A percentile compares a stretch with the other conserved stretches of the same genome.
Conservation (phyloP, 1,139 yeast species). For the Scheffersomyces cryptocercus region DNA sequence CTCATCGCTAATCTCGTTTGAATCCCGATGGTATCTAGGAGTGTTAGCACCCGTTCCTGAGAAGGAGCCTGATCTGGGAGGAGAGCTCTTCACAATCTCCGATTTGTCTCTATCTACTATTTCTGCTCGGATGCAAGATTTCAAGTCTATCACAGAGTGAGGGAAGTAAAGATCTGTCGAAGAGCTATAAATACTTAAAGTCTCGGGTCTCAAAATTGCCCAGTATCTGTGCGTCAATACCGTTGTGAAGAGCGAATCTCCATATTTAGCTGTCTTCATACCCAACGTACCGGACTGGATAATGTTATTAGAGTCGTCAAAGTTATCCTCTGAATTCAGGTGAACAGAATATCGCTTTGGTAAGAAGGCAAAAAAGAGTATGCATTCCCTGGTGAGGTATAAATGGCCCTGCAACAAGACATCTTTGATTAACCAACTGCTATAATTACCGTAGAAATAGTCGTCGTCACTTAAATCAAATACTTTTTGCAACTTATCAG, state of each 20-base stretch:
- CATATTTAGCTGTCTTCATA: constrained; percentile 48
- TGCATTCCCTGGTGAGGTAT: constrained; percentile 63
- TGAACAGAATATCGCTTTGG: constrained; percentile 48
- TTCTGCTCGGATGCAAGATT: constrained; percentile 64
- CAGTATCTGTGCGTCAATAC: constrained; percentile 53
- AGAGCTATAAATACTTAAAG: constrained; percentile 66
- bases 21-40: constrained; percentile 1
- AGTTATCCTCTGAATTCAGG: constrained; percentile 5
- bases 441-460: constrained; percentile 54
- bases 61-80: constrained; percentile 1
- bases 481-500: constrained; percentile 37
- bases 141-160: constrained; percentile 67
- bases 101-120: constrained; percentile 32
- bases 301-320: constrained; percentile 33
- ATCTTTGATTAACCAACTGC: constrained; percentile 81
- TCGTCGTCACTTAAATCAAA: constrained; percentile 51
- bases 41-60: not conserved
- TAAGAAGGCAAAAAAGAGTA: constrained; percentile 80
- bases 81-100: not conserved
- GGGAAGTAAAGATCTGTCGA: constrained; percentile 87
- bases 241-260: constrained; percentile 38
- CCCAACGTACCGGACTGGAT: constrained; percentile 52
- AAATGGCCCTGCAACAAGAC: constrained; percentile 85
- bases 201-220: constrained; percentile 73
- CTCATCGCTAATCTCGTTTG: constrained; percentile 16